phyloP scores from a whole-genome alignment of 2,329 filamentous ascomycete genomes.

The Ophiostoma pallidulum region DNA sequence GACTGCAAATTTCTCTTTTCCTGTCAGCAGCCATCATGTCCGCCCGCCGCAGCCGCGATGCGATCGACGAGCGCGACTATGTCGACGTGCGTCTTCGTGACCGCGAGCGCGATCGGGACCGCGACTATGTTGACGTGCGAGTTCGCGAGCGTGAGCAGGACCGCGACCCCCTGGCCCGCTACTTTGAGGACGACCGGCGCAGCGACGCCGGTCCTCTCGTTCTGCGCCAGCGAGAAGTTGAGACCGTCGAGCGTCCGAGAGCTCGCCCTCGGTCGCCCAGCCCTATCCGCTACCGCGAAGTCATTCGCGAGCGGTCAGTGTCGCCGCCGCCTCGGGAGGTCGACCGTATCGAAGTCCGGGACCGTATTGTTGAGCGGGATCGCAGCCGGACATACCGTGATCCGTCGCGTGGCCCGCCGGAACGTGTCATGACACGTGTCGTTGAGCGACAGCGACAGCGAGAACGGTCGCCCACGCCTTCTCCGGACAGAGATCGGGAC shows the following conservation, averaged over 20 bases:
- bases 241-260: conserved; percentile 41
- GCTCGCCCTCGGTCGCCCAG: conserved; percentile 33
- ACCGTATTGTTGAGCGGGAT: conserved; percentile 18
- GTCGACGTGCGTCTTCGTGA: conserved; percentile 27
- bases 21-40: conserved; percentile 9
- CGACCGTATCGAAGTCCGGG: conserved; percentile 23
- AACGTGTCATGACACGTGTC: conserved; percentile 27
- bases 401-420: conserved; percentile 7
- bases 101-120: conserved; percentile 34
- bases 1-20: not conserved
- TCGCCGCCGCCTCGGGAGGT: conserved; percentile 27
- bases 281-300: conserved; percentile 32
- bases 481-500: conserved; percentile 31
- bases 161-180: conserved; percentile 37
- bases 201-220: conserved; percentile 43
- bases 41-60: conserved; percentile 9
- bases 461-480: conserved; percentile 36
- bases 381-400: conserved; percentile 10
- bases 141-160: conserved; percentile 36
- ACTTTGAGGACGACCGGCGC: conserved; percentile 40
- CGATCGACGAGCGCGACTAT: conserved; percentile 13
- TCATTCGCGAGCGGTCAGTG: conserved; percentile 35
- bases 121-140: conserved; percentile 21
- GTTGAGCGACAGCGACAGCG: conserved; percentile 33
- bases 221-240: conserved; percentile 45